Conservation (phyloP, 768 basidiomycete genomes). For the Boletus speciosus region DNA sequence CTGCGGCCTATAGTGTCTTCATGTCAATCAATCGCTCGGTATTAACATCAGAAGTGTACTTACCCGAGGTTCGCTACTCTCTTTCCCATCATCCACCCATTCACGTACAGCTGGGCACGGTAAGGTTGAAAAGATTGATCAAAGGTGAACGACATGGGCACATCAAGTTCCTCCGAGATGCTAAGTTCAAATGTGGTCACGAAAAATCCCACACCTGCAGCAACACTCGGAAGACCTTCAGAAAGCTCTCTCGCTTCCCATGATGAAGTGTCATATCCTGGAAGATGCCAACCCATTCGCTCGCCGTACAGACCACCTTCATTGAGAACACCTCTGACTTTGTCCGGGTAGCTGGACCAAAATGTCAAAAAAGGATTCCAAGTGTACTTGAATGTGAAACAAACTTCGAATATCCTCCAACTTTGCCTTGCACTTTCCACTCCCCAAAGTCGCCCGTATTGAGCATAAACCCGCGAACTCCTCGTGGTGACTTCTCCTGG, state of each 20-base stretch:
- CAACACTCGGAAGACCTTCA: conserved; percentile 51
- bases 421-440: conserved; percentile 76
- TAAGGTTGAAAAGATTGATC: conserved; percentile 63
- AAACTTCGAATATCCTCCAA: conserved; percentile 66
- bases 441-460: conserved; percentile 53
- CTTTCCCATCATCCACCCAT: conserved; percentile 91
- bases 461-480: conserved; percentile 74
- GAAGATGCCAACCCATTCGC: conserved; percentile 71
- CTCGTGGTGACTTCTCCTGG: conserved; percentile 68
- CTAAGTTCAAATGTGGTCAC: conserved; percentile 66
- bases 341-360: conserved; percentile 64
- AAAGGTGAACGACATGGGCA: conserved; percentile 70
- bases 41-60: conserved; percentile 13
- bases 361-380: background rate
- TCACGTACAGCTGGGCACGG: conserved; percentile 71
- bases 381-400: conserved; percentile 12
- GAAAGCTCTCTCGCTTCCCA: conserved; percentile 60
- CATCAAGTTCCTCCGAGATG: conserved; percentile 59
- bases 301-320: conserved; percentile 75
- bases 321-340: conserved; percentile 63
- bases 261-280: conserved; percentile 58
- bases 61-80: conserved; percentile 68
- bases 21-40: conserved; percentile 1
- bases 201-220: conserved; percentile 80
- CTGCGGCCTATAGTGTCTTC: conserved; percentile 52